A percentile compares a stretch with the other conserved stretches of the same genome.
Conservation (phyloP, 2,329 filamentous ascomycete genomes). For the Aspergillus fumigatiaffinis region DNA sequence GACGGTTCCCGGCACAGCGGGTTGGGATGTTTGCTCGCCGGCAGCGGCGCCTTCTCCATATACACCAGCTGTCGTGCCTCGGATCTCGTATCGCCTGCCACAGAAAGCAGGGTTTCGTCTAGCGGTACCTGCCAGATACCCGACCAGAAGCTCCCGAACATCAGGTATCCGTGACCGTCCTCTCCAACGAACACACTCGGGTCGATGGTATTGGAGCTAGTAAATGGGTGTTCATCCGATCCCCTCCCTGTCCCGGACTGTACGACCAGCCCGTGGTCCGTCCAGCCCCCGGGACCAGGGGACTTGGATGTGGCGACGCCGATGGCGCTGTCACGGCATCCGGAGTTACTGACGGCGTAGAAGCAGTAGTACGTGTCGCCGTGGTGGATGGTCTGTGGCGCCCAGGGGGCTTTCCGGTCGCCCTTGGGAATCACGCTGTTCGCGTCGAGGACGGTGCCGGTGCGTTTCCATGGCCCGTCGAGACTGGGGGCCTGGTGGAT, state of each 20-base stretch:
- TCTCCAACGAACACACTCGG: constrained; percentile 46
- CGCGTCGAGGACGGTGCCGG: constrained; percentile 25
- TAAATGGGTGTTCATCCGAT: constrained; percentile 28
- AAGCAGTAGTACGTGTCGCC: constrained; percentile 60
- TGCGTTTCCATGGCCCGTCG: constrained; percentile 29
- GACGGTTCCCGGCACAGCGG: constrained; percentile 26
- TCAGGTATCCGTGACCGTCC: constrained; percentile 44
- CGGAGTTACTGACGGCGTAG: constrained; percentile 61
- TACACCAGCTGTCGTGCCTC: constrained; percentile 28
- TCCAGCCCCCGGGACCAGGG: constrained; percentile 31
- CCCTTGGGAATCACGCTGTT: constrained; percentile 33
- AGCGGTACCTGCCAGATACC: constrained; percentile 61
- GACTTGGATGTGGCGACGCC: constrained; percentile 52
- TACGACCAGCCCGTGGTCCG: constrained; percentile 34
- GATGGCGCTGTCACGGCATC: constrained; percentile 59
- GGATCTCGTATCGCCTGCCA: constrained; percentile 15
- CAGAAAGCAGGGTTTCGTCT: constrained; percentile 21
- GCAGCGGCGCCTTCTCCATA: constrained; percentile 19
- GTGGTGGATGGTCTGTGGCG: constrained; percentile 58
- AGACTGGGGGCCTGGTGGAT: constrained; percentile 27
- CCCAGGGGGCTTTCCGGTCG: constrained; percentile 41
- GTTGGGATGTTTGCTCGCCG: constrained; percentile 18
- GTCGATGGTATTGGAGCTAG: constrained; percentile 59
- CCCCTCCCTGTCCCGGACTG: constrained; percentile 30
- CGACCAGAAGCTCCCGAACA: constrained; percentile 67